Percentiles rank a stretch among this genome's conserved stretches.
These are phyloP conservation scores for Graphium sp. DNA, from an alignment of 2,329 filamentous ascomycete genomes.

Conservation along the genomic window DNA sequence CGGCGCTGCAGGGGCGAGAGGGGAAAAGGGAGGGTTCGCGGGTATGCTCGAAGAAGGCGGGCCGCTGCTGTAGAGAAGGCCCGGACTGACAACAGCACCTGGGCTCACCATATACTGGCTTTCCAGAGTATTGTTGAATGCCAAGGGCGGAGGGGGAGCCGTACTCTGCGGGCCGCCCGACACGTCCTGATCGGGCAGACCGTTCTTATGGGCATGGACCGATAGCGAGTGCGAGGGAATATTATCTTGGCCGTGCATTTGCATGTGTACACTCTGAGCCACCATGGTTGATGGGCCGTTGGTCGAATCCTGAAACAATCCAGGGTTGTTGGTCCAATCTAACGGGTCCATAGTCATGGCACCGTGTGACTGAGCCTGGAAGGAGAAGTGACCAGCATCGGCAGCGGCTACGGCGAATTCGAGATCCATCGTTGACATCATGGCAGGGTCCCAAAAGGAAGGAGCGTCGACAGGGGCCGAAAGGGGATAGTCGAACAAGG, in stretches of 20 bases:
- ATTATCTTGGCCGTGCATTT: too few relatives aligned
- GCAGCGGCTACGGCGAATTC: slow-evolving; percentile 30
- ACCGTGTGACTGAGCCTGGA: slow-evolving; percentile 12
- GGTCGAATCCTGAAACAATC: slow-evolving; percentile 33
- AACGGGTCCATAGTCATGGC: slow-evolving; percentile 10
- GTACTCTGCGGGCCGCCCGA: slow-evolving; percentile 1
- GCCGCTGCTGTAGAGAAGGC: slow-evolving; percentile 37
- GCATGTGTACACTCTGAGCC: slow-evolving; percentile 11
- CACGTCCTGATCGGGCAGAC: neutral
- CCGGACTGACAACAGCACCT: slow-evolving; percentile 38
- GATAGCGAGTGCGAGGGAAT: slow-evolving; percentile 20
- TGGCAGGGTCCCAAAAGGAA: slow-evolving; percentile 41
- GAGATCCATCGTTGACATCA: slow-evolving; percentile 39
- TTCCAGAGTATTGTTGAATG: slow-evolving; percentile 19
- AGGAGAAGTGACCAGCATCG: slow-evolving; percentile 1
- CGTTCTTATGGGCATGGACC: too few relatives aligned
- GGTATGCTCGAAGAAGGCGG: slow-evolving; percentile 29
- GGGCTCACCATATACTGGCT: slow-evolving; percentile 32
- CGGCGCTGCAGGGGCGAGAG: slow-evolving; percentile 6
- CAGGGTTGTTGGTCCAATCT: slow-evolving; percentile 38
- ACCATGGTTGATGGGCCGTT: slow-evolving; percentile 5
- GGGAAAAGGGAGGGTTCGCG: slow-evolving; percentile 10
- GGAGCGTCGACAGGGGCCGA: slow-evolving; percentile 34
- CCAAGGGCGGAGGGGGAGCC: slow-evolving; percentile 11
- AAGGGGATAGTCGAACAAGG: slow-evolving; percentile 43